Percentiles rank a stretch among this genome's conserved stretches.
Evolutionary conservation across 2,329 filamentous ascomycete species (phyloP).

Genomic region (Teratosphaeria viscida): DNA sequence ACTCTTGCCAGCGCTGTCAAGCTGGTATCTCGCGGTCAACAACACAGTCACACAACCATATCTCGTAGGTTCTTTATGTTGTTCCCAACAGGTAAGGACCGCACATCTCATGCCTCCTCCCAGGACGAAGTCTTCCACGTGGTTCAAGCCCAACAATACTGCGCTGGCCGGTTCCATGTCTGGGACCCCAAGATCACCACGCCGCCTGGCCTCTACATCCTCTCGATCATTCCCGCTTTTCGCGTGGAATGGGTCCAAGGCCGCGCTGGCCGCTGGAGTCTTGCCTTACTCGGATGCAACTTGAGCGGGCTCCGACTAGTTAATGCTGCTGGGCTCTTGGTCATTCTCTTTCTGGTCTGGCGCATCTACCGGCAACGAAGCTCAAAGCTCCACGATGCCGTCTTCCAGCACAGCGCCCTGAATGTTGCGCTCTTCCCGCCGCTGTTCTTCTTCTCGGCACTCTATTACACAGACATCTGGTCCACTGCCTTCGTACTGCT

Average conservation of each 20-base stretch:
- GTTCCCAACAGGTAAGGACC: conserved; percentile 9
- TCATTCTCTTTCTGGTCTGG: conserved; percentile 22
- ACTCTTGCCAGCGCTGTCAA: conserved; percentile 13
- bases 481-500: conserved; percentile 67
- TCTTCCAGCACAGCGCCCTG: conserved; percentile 49
- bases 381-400: conserved; percentile 5
- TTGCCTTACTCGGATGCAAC: conserved; percentile 27
- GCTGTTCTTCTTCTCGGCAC: conserved; percentile 86
- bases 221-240: conserved; percentile 21
- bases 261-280: background rate
- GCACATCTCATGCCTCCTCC: conserved; percentile 10
- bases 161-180: conserved; percentile 56
- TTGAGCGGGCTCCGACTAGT: conserved; percentile 28
- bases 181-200: conserved; percentile 99
- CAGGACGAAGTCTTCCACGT: conserved; percentile 85
- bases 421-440: conserved; percentile 81
- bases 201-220: conserved; percentile 62
- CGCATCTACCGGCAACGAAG: conserved; percentile 16
- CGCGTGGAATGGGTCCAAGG: conserved; percentile 3
- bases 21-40: conserved; percentile 32
- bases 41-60: conserved; percentile 46
- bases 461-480: conserved; percentile 90
- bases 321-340: conserved; percentile 29
- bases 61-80: conserved; percentile 35
- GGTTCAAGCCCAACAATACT: conserved; percentile 83